Percentiles rank a stretch among this genome's conserved stretches.
These are phyloP conservation scores for Tuber magnatum DNA, from an alignment of 495 filamentous ascomycete genomes.

Conservation along the genomic window DNA sequence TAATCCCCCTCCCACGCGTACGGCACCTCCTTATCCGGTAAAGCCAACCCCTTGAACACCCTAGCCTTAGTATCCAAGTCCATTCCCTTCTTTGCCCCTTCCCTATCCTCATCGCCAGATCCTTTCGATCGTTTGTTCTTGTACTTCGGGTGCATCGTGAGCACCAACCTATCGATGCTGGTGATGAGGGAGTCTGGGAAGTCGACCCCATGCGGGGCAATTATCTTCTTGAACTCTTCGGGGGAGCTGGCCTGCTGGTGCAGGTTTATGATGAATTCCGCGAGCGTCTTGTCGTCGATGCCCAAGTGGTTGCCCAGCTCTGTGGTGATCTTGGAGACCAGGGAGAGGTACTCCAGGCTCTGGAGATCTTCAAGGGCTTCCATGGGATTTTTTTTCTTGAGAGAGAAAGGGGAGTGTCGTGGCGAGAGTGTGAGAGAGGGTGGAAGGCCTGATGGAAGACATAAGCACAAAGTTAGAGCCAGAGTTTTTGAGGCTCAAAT, in stretches of 20 bases:
- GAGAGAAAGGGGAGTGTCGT: not conserved
- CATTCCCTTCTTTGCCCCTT: slow-evolving; percentile 44
- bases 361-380: slow-evolving; percentile 76
- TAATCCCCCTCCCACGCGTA: slow-evolving; percentile 49
- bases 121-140: slow-evolving; percentile 39
- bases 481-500: not conserved
- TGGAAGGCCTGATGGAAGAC: not conserved
- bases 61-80: slow-evolving; percentile 58
- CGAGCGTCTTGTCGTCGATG: slow-evolving; percentile 85
- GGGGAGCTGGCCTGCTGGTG: slow-evolving; percentile 66
- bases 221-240: slow-evolving; percentile 62
- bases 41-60: slow-evolving; percentile 79
- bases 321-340: slow-evolving; percentile 89
- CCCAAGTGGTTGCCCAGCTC: slow-evolving; percentile 92
- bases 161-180: slow-evolving; percentile 79
- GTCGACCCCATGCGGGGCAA: slow-evolving; percentile 70
- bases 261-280: slow-evolving; percentile 90
- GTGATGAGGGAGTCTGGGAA: slow-evolving; percentile 85
- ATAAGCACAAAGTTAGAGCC: not conserved
- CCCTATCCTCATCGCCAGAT: slow-evolving; percentile 43
- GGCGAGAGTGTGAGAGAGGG: not conserved
- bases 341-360: slow-evolving; percentile 81
- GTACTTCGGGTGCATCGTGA: slow-evolving; percentile 79
- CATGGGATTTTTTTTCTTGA: slow-evolving; percentile 16
- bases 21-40: slow-evolving; percentile 68